phyloP scores from a whole-genome alignment of 164 flowering plant genomes.

The Echeveria elegans region DNA sequence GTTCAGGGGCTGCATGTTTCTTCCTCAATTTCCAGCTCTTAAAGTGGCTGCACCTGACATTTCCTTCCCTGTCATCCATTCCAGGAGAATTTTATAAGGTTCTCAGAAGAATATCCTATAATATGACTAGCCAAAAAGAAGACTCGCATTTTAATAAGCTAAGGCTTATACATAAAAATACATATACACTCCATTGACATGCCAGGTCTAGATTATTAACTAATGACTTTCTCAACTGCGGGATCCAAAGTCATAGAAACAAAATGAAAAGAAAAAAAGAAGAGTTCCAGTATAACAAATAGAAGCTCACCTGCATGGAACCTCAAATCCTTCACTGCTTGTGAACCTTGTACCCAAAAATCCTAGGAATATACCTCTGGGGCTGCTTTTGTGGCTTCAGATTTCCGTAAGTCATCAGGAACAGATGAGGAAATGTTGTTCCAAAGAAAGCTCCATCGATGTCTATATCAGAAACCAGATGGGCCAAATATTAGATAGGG shows the following conservation, averaged over 20 bases:
- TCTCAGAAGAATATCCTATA: background rate
- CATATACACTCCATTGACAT: background rate
- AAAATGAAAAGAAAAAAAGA: background rate
- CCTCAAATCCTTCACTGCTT: slow-evolving; percentile 2
- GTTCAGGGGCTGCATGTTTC: background rate
- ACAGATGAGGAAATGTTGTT: background rate
- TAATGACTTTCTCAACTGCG: background rate
- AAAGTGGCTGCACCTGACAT: background rate
- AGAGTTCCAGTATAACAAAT: background rate
- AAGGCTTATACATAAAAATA: background rate
- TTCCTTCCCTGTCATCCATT: background rate
- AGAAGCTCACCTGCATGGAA: background rate
- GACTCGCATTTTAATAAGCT: background rate
- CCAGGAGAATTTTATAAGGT: background rate
- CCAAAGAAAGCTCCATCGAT: slow-evolving; percentile 2
- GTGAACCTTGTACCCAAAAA: slow-evolving; percentile 6
- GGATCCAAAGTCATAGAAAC: background rate
- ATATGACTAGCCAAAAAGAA: background rate
- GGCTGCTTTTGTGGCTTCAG: background rate
- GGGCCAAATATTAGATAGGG: background rate
- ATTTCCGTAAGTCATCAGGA: background rate
- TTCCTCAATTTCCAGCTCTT: background rate
- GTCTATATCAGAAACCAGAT: background rate
- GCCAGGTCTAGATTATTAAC: background rate
- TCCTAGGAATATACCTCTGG: background rate